phyloP scores from a whole-genome alignment of 2,329 filamentous ascomycete genomes.

The Aureobasidium sp. region DNA sequence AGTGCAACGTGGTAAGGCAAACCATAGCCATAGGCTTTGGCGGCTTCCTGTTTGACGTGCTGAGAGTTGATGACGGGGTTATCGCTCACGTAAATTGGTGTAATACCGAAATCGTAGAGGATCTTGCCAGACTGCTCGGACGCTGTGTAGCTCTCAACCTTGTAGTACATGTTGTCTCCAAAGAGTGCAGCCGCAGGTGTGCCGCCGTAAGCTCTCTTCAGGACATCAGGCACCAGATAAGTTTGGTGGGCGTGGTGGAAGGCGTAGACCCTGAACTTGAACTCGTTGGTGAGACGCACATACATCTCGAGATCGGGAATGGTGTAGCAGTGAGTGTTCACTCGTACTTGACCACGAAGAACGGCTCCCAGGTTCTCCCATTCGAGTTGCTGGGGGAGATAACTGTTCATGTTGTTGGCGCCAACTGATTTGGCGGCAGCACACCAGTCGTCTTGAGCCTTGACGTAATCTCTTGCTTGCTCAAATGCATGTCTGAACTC shows the following conservation, averaged over 20 bases:
- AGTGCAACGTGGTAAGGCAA: conserved; percentile 34
- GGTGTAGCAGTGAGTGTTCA: conserved; percentile 67
- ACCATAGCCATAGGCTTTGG: conserved; percentile 35
- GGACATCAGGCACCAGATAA: conserved; percentile 55
- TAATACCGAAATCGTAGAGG: conserved; percentile 56
- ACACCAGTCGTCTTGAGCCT: conserved; percentile 62
- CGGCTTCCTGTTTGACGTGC: conserved; percentile 55
- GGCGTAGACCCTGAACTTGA: conserved; percentile 56
- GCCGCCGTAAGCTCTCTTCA: conserved; percentile 32
- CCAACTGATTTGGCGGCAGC: conserved; percentile 44
- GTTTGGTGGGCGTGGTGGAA: conserved; percentile 60
- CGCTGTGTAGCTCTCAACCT: conserved; percentile 56
- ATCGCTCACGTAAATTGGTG: conserved; percentile 60
- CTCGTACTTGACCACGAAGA: conserved; percentile 57
- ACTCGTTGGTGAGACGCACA: conserved; percentile 63
- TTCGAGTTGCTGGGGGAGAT: conserved; percentile 53
- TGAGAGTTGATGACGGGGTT: conserved; percentile 64
- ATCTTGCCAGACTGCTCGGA: conserved; percentile 60
- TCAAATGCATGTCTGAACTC: conserved; percentile 61
- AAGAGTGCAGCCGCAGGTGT: conserved; percentile 49
- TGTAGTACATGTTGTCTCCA: conserved; percentile 66
- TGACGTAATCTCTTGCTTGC: conserved; percentile 48
- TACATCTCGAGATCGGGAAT: conserved; percentile 61
- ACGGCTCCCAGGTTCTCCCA: conserved; percentile 58
- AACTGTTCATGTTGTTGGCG: conserved; percentile 43